These are phyloP conservation scores for Puccinia brachypodii DNA, from an alignment of 1,284 basidiomycete species.

Conservation along the genomic window DNA sequence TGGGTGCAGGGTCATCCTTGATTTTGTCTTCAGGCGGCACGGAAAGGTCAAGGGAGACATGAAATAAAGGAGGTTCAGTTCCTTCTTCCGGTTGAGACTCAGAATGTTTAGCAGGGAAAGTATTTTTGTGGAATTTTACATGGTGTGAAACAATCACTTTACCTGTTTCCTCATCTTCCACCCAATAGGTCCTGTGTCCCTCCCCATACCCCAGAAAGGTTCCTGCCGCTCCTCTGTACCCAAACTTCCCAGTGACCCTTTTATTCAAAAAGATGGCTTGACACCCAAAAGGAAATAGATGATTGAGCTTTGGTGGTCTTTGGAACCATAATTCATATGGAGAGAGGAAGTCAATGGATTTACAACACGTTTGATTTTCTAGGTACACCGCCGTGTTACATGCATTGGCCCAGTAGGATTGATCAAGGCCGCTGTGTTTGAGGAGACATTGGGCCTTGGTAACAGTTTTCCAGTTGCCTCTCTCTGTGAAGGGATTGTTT, in stretches of 20 bases:
- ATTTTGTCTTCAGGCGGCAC: too few relatives aligned
- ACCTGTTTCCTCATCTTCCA: neutral
- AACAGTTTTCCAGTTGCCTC: constrained; percentile 48
- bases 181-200: neutral
- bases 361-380: constrained; percentile 53
- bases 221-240: neutral
- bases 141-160: neutral
- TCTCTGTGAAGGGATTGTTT: neutral
- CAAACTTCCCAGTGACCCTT: neutral
- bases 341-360: neutral
- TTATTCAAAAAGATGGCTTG: neutral
- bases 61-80: too few relatives aligned
- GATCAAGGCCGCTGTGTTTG: constrained; percentile 52
- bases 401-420: constrained; percentile 57
- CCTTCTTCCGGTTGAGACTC: too few relatives aligned
- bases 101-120: neutral
- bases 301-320: neutral
- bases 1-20: too few relatives aligned
- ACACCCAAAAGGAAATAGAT: constrained; percentile 15
- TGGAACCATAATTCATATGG: neutral
- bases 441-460: constrained; percentile 55
- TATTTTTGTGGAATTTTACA: constrained; percentile 10
- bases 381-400: constrained; percentile 56
- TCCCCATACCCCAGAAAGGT: constrained; percentile 8
- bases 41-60: too few relatives aligned